These are phyloP conservation scores for Podosphaera aphanis DNA, from an alignment of 2,329 filamentous ascomycete species.

Conservation along the genomic window DNA sequence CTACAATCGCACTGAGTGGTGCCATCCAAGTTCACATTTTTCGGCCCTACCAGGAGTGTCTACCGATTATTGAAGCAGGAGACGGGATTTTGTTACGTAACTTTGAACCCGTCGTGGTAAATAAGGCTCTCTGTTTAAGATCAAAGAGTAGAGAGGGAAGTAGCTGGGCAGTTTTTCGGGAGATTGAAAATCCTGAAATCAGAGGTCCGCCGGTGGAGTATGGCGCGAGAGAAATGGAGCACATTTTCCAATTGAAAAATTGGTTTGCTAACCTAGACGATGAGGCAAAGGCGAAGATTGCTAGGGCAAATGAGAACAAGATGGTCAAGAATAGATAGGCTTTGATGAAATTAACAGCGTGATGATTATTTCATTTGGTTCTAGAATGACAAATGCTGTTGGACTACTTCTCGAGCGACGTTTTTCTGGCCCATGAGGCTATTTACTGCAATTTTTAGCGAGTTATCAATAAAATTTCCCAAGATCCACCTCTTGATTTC, in stretches of 20 bases:
- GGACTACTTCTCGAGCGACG: too few relatives aligned
- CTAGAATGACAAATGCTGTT: too few relatives aligned
- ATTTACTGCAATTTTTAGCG: too few relatives aligned
- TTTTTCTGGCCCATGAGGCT: too few relatives aligned
- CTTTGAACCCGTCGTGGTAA: slow-evolving; percentile 18
- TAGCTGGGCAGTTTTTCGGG: slow-evolving; percentile 38
- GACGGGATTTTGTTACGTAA: slow-evolving; percentile 34
- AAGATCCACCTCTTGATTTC: too few relatives aligned
- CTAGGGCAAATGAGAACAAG: slow-evolving; percentile 21
- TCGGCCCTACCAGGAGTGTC: slow-evolving; percentile 30
- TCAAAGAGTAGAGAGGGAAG: slow-evolving; percentile 27
- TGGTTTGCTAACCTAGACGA: slow-evolving; percentile 22
- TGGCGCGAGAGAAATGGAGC: slow-evolving; percentile 24
- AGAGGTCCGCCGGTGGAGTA: slow-evolving; percentile 36
- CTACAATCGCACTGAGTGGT: slow-evolving; percentile 25
- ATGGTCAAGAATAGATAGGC: too few relatives aligned
- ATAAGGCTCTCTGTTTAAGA: slow-evolving; percentile 25
- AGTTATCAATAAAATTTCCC: too few relatives aligned
- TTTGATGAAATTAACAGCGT: too few relatives aligned
- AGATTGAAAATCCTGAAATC: slow-evolving; percentile 22
- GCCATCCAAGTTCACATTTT: slow-evolving; percentile 33
- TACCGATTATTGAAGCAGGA: slow-evolving; percentile 30
- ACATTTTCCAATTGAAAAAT: slow-evolving; percentile 27
- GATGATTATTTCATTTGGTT: too few relatives aligned
- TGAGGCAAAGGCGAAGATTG: slow-evolving; percentile 23